Base-by-base conservation (phyloP, 1,284 basidiomycete species). In the Stygiomarasmius scandens region DNA sequence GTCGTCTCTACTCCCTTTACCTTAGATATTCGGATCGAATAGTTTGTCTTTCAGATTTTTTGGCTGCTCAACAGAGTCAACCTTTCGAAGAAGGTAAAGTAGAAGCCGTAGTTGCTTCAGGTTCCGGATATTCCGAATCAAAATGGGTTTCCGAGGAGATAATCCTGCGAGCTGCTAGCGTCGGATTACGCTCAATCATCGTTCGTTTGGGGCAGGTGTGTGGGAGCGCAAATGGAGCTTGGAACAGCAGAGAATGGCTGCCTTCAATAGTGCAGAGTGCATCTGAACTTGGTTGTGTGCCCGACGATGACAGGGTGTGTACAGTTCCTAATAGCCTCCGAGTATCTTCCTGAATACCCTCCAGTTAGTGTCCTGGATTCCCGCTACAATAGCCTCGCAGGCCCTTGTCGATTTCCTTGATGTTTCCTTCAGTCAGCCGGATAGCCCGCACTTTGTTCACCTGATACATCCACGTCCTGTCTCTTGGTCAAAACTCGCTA, bases 311-410 rank as follows among this genome's bases (percentile, higher is more conserved):
- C 12, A 65, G 63, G 29, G 69, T 74, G 52, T 25, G 63, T 66
- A 3, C n/a, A 27, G 16, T 25, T 22, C 19, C 45, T n/a, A n/a
- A 1, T 53, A 19, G 14, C 25, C 25, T 14, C 1, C 8, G 8
- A 14, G 9, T 14, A 45, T 29, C 29, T 29, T 32, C 14, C n/a
- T 45, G 20, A 44, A 25, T 6, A 27, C 41, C 16, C 14, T 5
- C 11, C 49, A 71, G 70, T 44, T 48, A 11, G 56, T 71, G 14
- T 67, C 70, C 0, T 76, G 73, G 70, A 54, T 74, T 11, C 71
- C 71, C 12, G 58, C 69, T 24, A 61, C 74, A 49, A 51, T 59
- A 11, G 72, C 71, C 9, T 72, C 73, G 3, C 41, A 59, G 2
- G 63, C 63, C 27, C 49, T 73, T 6, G 59, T 70, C 20, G 72